These are phyloP conservation scores for Cocos nucifera DNA, from an alignment of 176 grass and related monocot genomes.

Conservation along the genomic window DNA sequence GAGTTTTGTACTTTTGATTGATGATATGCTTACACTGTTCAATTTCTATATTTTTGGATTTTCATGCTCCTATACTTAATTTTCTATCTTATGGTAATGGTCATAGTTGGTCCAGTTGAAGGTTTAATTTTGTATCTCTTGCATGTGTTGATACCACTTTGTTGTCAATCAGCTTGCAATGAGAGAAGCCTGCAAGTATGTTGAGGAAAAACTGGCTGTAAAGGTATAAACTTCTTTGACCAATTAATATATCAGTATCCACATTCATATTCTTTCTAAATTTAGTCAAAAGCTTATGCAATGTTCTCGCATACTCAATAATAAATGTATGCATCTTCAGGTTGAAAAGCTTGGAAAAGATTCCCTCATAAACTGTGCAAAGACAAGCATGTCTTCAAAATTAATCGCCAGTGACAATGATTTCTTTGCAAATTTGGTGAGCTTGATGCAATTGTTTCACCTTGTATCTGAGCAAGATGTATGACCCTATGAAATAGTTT, in stretches of 20 bases:
- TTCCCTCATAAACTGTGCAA: conserved; percentile 87
- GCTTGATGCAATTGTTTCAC: conserved; percentile 9
- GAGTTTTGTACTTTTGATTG: conserved; percentile 1
- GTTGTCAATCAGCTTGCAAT: conserved; percentile 72
- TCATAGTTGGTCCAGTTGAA: too few species aligned
- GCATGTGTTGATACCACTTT: conserved; percentile 13
- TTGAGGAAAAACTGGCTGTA: conserved; percentile 74
- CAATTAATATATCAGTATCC: neutral
- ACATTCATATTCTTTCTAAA: too few species aligned
- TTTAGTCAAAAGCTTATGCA: neutral
- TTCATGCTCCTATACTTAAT: too few species aligned
- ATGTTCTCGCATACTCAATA: too few species aligned
- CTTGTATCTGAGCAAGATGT: neutral
- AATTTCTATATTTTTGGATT: too few species aligned
- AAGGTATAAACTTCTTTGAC: conserved; percentile 38
- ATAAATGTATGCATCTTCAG: conserved; percentile 21
- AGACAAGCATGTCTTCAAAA: conserved; percentile 99
- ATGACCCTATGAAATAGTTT: too few species aligned
- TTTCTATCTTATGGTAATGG: too few species aligned
- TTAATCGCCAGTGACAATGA: conserved; percentile 73
- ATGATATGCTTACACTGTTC: too few species aligned
- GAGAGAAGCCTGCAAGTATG: conserved; percentile 94
- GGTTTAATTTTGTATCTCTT: neutral
- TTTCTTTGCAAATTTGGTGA: conserved; percentile 86
- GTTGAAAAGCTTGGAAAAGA: conserved; percentile 89